Evolutionary conservation across 495 filamentous ascomycete species (phyloP), one percentile per base, ranked within the genome.

Genomic region (Lepidopterella palustris): DNA sequence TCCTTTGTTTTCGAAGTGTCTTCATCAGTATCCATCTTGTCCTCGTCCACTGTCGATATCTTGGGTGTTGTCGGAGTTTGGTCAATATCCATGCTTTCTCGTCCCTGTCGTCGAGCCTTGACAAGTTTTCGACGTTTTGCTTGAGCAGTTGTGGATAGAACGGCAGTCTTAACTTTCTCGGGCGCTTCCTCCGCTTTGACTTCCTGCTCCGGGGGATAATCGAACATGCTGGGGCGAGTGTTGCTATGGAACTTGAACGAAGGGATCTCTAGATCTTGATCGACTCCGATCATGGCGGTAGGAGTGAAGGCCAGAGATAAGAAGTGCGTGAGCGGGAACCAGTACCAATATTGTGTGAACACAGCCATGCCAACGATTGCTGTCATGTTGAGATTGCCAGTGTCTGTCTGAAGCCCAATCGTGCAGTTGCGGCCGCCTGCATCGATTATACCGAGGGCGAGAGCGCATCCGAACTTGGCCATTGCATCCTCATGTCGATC

Each of bases 341-440:
- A 99, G 76, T 99, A 99, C 95, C 95, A 99, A 77, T 99, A 99
- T 72, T 99, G 95, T 5, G 90, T 93, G 77, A 99, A 99, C 26
- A 99, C 87, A 40, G 90, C 91, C 83, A 96, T 96, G 61, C 95
- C 95, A 21, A 99, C 92, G 58, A 97, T 93, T 58, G 89, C 95
- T 18, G 90, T 82, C 89, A 97, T 93, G 77, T 97, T 97, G 60
- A 99, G 80, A 66, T 96, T 99, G 57, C 95, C 95, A 0, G 93
- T 96, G 76, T 95, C 92, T 1, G 95, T 99, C 71, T 97, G 93
- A 3, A 99, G 79, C 47, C 92, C 91, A 61, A 99, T 97, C 13
- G 95, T 96, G 79, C 93, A 97, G 73, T 99, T 99, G 20, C 95
- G 87, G 50, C 95, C 95, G 68, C 95, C 95, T 59, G 95, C 95